These are phyloP conservation scores for Meyerozyma sp. DNA, from an alignment of 1,139 yeast genomes.

Conservation along the genomic window DNA sequence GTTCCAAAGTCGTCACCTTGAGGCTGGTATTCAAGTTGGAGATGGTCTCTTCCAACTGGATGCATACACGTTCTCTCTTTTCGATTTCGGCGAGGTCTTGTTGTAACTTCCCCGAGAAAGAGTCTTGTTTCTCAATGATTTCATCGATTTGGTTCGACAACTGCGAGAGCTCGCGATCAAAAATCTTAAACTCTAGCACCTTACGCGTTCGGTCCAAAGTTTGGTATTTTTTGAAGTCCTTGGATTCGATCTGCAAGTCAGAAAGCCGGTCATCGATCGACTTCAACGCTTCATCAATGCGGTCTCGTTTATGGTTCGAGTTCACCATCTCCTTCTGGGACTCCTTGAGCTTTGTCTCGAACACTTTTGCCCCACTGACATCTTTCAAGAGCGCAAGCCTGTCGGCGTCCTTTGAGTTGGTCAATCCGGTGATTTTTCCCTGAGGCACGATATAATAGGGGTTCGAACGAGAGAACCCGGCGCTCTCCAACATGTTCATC, in stretches of 20 bases:
- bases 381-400: conserved; percentile 76
- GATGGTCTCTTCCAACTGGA: conserved; percentile 43
- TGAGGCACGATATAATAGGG: conserved; percentile 98
- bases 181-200: conserved; percentile 67
- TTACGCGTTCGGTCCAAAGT: conserved; percentile 63
- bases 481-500: conserved; percentile 79
- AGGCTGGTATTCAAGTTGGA: conserved; percentile 32
- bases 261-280: conserved; percentile 67
- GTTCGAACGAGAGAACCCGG: conserved; percentile 86
- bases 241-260: conserved; percentile 78
- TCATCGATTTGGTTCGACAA: conserved; percentile 56
- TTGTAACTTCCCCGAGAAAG: conserved; percentile 42
- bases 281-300: conserved; percentile 69
- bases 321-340: conserved; percentile 75
- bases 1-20: conserved; percentile 44
- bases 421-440: conserved; percentile 79
- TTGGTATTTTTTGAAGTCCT: conserved; percentile 69
- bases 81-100: conserved; percentile 41
- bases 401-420: conserved; percentile 85
- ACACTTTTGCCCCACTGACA: conserved; percentile 92
- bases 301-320: conserved; percentile 62
- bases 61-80: conserved; percentile 41
- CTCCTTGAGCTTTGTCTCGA: conserved; percentile 75
- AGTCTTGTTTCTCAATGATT: conserved; percentile 56
- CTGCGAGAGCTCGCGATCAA: conserved; percentile 68